phyloP scores from a whole-genome alignment of 257 asterid species.

The Salvia hispanica region DNA sequence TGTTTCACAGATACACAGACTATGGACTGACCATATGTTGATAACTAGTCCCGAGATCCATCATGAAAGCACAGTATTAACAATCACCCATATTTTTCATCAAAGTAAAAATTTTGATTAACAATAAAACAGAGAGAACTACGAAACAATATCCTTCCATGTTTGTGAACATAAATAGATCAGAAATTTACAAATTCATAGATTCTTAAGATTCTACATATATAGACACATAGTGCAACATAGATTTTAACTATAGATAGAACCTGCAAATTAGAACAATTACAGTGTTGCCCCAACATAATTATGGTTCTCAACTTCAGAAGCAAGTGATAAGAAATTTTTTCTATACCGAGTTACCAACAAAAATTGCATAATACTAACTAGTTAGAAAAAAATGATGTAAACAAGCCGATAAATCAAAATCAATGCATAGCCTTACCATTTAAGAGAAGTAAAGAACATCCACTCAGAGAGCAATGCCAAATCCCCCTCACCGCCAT shows the following conservation, averaged over 20 bases:
- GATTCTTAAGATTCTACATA: not conserved
- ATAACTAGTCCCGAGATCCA: not conserved
- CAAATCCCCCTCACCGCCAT: conserved; percentile 41
- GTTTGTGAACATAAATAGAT: too few species aligned
- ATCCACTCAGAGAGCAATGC: conserved; percentile 80
- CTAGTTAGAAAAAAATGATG: conserved; percentile 7
- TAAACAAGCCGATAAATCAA: not conserved
- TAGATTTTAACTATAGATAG: not conserved
- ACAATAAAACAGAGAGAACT: too few species aligned
- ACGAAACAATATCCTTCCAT: too few species aligned
- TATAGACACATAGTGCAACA: not conserved
- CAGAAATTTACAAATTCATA: not conserved
- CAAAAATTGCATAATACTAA: not conserved
- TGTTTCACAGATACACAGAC: not conserved
- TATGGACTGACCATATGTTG: not conserved
- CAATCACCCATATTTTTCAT: not conserved
- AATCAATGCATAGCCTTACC: conserved; percentile 41
- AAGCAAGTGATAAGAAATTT: not conserved
- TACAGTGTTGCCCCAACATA: not conserved
- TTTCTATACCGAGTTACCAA: not conserved
- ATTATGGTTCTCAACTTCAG: not conserved
- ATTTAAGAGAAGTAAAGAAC: conserved; percentile 67
- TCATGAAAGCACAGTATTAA: not conserved
- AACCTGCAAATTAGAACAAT: not conserved
- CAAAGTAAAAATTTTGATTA: not conserved